These are phyloP conservation scores for Metschnikowia orientalis DNA, from an alignment of 805 yeast species.

Conservation along the genomic window DNA sequence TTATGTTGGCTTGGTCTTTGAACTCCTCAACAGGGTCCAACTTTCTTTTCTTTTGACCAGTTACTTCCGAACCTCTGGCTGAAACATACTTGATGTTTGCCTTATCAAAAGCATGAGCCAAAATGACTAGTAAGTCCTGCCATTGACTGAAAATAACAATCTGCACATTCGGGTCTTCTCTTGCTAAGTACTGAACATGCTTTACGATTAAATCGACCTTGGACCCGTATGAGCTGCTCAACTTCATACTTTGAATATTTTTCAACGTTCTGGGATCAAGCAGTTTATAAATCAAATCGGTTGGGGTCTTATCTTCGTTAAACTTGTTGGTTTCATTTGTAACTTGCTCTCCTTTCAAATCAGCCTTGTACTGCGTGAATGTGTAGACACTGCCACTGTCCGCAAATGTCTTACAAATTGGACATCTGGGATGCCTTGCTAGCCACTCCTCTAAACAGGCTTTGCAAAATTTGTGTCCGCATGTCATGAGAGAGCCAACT, in stretches of 20 bases:
- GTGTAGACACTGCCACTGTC: conserved; percentile 54
- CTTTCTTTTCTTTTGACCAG: conserved; percentile 3
- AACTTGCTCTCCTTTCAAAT: conserved; percentile 44
- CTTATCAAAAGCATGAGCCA: conserved; percentile 60
- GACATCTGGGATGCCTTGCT: conserved; percentile 55
- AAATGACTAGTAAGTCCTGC: conserved; percentile 63
- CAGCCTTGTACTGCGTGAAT: conserved; percentile 57
- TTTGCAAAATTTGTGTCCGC: conserved; percentile 90
- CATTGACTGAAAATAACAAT: conserved; percentile 89
- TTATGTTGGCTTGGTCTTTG: conserved; percentile 48
- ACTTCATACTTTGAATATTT: conserved; percentile 37
- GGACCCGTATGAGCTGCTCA: conserved; percentile 60
- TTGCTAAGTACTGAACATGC: conserved; percentile 61
- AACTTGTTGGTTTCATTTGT: conserved; percentile 1
- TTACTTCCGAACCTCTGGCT: conserved; percentile 36
- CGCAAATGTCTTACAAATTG: conserved; percentile 67
- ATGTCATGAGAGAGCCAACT: conserved; percentile 75
- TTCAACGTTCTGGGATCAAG: conserved; percentile 38
- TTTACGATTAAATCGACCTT: conserved; percentile 80
- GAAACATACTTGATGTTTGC: conserved; percentile 58
- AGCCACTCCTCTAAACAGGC: conserved; percentile 80
- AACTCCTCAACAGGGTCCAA: conserved; percentile 46
- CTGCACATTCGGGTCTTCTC: conserved; percentile 60
- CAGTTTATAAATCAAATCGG: conserved; percentile 38
- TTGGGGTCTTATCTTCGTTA: conserved; percentile 2